Evolutionary conservation across 192 early-diverging fungal genomes (phyloP).

Genomic region (Globomyces pollinis-pini): DNA sequence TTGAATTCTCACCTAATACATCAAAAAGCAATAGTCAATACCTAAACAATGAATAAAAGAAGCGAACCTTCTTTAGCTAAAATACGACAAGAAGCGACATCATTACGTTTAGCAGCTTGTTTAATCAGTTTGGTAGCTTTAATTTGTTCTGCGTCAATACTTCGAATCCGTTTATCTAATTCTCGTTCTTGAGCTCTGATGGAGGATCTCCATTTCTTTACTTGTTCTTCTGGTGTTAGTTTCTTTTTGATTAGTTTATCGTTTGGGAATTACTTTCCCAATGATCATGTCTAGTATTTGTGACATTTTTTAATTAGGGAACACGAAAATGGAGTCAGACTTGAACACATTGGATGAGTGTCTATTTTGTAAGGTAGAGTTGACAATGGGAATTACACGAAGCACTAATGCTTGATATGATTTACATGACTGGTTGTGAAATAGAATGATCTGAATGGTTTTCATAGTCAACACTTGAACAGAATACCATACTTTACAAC

Average conservation of each 20-base stretch:
- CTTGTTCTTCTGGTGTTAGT: constrained; percentile 45
- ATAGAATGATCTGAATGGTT: too few relatives aligned
- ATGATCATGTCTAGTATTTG: constrained; percentile 27
- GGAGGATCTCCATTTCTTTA: constrained; percentile 83
- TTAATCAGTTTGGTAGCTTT: constrained; percentile 77
- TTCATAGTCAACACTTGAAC: too few relatives aligned
- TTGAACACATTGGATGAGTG: too few relatives aligned
- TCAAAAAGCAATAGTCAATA: constrained; percentile 5
- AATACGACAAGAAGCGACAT: constrained; percentile 40
- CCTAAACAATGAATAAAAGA: not conserved
- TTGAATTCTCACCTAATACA: not conserved
- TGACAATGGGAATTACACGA: too few relatives aligned
- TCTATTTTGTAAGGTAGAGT: too few relatives aligned
- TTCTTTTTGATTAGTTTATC: constrained; percentile 18
- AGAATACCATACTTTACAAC: too few relatives aligned
- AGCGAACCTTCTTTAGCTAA: constrained; percentile 1
- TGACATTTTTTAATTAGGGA: constrained; percentile 16
- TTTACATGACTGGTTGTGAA: too few relatives aligned
- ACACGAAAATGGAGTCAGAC: too few relatives aligned
- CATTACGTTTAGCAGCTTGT: constrained; percentile 80
- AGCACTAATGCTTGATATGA: too few relatives aligned
- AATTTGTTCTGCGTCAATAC: constrained; percentile 73
- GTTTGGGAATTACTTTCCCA: too few relatives aligned
- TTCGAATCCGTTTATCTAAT: constrained; percentile 73
- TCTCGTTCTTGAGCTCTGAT: constrained; percentile 79